phyloP scores from a whole-genome alignment of 148 eudicot species.

The Vaccinium corymbosum region DNA sequence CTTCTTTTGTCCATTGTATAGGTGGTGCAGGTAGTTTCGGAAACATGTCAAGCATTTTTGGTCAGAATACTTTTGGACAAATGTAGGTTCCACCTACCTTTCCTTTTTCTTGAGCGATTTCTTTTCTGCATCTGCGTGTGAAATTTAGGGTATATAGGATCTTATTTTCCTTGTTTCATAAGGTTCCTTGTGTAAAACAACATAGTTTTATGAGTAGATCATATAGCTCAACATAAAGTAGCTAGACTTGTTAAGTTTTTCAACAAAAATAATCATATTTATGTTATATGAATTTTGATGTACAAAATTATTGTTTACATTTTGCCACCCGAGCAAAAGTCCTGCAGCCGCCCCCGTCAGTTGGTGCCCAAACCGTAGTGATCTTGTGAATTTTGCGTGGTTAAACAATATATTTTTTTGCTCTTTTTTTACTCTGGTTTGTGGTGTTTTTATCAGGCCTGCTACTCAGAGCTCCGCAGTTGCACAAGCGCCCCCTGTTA shows the following conservation, averaged over 20 bases:
- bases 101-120: not conserved
- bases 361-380: not conserved
- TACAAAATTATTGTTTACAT: too few species aligned
- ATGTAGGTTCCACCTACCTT: constrained; percentile 42
- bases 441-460: constrained; percentile 41
- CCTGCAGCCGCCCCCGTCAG: too few species aligned
- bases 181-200: not conserved
- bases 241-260: too few species aligned
- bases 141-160: not conserved
- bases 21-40: constrained; percentile 56
- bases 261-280: too few species aligned
- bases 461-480: constrained; percentile 49
- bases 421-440: constrained; percentile 1
- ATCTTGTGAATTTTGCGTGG: not conserved
- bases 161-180: not conserved
- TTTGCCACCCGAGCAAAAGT: too few species aligned
- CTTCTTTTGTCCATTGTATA: constrained; percentile 22
- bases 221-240: too few species aligned
- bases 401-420: not conserved
- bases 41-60: constrained; percentile 55
- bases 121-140: not conserved
- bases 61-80: constrained; percentile 65
- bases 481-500: constrained; percentile 52
- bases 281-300: too few species aligned
- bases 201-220: not conserved